Evolutionary conservation across 192 early-diverging fungal genomes (phyloP).

Genomic region (Jimgerdemannia flammicorona): DNA sequence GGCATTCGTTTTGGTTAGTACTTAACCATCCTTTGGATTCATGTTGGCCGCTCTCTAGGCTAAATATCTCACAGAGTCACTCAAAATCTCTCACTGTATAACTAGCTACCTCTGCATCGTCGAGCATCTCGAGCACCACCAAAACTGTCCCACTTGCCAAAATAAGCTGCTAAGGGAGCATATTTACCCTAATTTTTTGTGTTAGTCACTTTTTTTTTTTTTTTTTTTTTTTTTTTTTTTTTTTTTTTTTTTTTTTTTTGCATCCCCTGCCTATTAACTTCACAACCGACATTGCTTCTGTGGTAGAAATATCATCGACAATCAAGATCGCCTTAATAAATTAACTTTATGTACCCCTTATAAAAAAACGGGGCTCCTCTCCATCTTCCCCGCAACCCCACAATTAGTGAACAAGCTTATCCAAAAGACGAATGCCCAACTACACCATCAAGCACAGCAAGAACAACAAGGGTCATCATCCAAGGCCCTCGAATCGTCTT

Average conservation of each 20-base stretch:
- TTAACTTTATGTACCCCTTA: too few species aligned
- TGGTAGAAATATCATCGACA: too few species aligned
- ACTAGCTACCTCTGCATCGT: conserved; percentile 67
- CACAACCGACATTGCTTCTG: too few species aligned
- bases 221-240: background rate
- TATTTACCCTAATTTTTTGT: conserved; percentile 78
- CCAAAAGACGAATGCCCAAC: background rate
- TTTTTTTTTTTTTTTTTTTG: background rate
- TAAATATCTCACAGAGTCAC: background rate
- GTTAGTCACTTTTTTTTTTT: conserved; percentile 29
- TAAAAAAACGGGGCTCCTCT: too few species aligned
- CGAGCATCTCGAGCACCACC: conserved; percentile 50
- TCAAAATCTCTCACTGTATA: background rate
- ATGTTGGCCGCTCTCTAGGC: too few species aligned
- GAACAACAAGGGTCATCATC: background rate
- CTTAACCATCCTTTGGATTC: background rate
- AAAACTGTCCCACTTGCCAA: conserved; percentile 66
- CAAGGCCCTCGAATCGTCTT: background rate
- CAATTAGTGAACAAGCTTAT: background rate
- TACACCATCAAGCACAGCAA: background rate
- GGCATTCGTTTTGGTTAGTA: conserved; percentile 74
- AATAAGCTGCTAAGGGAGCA: conserved; percentile 53
- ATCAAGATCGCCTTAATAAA: too few species aligned
- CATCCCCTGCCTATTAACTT: too few species aligned
- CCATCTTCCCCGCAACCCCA: background rate